These are phyloP conservation scores for Psophocarpus tetragonolobus DNA, from an alignment of 306 rosid species.

Conservation along the genomic window DNA sequence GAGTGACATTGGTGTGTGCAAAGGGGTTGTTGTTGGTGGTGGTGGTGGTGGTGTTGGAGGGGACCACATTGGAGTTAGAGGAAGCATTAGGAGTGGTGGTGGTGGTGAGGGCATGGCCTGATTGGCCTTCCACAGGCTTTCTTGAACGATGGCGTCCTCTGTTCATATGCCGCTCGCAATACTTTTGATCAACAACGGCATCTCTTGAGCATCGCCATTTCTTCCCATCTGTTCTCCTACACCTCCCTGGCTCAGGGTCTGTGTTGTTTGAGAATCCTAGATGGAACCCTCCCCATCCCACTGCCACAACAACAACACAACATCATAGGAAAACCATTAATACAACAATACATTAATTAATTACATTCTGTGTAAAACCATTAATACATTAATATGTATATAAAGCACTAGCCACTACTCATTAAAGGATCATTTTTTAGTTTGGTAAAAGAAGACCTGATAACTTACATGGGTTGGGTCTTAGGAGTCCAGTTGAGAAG, in stretches of 20 bases:
- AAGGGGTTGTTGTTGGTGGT: conserved; percentile 41
- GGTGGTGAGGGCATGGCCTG: conserved; percentile 60
- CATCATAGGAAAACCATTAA: no score
- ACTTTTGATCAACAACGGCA: conserved; percentile 90
- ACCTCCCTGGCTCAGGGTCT: conserved; percentile 99
- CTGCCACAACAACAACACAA: conserved; percentile 30
- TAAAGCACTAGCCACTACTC: not conserved
- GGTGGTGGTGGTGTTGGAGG: conserved; percentile 54
- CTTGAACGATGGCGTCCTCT: conserved; percentile 99
- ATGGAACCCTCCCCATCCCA: conserved; percentile 94
- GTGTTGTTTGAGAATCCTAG: conserved; percentile 85
- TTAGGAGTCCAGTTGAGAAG: conserved; percentile 57
- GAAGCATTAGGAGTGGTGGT: conserved; percentile 32
- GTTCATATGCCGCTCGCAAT: conserved; percentile 93
- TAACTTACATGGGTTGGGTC: conserved; percentile 68
- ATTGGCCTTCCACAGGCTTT: conserved; percentile 99
- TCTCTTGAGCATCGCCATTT: conserved; percentile 99
- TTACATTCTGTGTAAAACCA: no score
- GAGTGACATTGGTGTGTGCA: conserved; percentile 57
- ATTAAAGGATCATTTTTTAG: not conserved
- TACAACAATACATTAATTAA: no score
- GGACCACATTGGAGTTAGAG: conserved; percentile 37
- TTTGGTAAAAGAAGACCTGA: not conserved
- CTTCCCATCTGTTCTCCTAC: conserved; percentile 99
- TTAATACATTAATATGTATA: not conserved